Conservation (phyloP, 2,329 filamentous ascomycete species). For the Claviceps pusilla region DNA sequence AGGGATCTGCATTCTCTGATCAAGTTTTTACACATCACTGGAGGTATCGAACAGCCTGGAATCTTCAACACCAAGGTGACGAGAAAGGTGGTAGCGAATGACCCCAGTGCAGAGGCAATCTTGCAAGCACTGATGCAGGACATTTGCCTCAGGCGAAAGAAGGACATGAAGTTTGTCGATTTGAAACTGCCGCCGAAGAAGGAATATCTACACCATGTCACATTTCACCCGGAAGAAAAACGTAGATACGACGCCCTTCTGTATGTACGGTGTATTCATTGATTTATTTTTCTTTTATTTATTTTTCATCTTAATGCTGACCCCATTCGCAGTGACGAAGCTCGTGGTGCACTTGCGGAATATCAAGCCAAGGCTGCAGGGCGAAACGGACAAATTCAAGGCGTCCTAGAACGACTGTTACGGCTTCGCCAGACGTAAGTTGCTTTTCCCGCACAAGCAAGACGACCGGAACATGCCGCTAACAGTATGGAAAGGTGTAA, state of each 20-base stretch:
- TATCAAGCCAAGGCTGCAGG: conserved; percentile 34
- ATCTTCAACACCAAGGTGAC: conserved; percentile 53
- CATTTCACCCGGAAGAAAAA: conserved; percentile 58
- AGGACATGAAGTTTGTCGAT: conserved; percentile 80
- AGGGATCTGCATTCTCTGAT: conserved; percentile 69
- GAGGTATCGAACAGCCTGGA: conserved; percentile 56
- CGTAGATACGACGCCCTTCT: conserved; percentile 63
- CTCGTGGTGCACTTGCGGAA: conserved; percentile 52
- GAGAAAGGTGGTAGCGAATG: conserved; percentile 46
- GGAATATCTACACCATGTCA: conserved; percentile 62
- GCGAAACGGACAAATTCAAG: conserved; percentile 47
- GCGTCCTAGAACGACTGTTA: conserved; percentile 66
- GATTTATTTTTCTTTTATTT: not conserved
- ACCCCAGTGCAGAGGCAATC: conserved; percentile 43
- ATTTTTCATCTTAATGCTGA: conserved; percentile 9
- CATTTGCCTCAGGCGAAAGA: conserved; percentile 66
- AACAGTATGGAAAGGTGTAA: conserved; percentile 43
- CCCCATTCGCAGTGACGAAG: conserved; percentile 41
- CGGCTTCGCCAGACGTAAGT: conserved; percentile 59
- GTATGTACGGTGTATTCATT: conserved; percentile 23
- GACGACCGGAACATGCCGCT: not conserved
- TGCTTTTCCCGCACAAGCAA: not conserved
- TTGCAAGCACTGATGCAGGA: conserved; percentile 67
- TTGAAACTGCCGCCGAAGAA: conserved; percentile 62
- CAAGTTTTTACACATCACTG: conserved; percentile 60